Percentiles rank a stretch among this genome's conserved stretches.
Evolutionary conservation across 2,329 filamentous ascomycete genomes (phyloP).

Genomic region (Claviceps humidiphila): DNA sequence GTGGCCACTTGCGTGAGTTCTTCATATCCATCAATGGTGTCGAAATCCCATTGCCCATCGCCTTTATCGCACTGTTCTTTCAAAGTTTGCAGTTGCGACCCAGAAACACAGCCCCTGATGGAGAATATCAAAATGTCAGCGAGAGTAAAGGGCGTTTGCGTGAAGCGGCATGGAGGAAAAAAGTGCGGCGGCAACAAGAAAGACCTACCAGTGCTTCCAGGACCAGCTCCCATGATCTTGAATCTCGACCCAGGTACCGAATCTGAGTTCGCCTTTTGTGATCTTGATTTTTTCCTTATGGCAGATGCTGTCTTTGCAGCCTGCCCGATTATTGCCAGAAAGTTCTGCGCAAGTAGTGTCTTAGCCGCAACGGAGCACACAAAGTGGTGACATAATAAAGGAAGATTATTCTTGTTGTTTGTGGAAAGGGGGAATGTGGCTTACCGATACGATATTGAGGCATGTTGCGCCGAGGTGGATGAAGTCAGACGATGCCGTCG

Average conservation of each 20-base stretch:
- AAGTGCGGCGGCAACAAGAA: neutral
- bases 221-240: constrained; percentile 49
- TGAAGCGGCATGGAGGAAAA: neutral
- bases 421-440: constrained; percentile 8
- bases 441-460: constrained; percentile 34
- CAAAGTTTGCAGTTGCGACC: constrained; percentile 54
- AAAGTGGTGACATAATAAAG: neutral
- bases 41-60: constrained; percentile 41
- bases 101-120: constrained; percentile 76
- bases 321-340: constrained; percentile 57
- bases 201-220: constrained; percentile 75
- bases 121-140: no score
- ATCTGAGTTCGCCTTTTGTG: constrained; percentile 62
- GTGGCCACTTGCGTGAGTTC: constrained; percentile 43
- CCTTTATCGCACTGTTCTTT: constrained; percentile 38
- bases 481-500: no score
- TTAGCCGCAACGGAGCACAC: neutral
- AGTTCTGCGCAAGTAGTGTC: constrained; percentile 43
- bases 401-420: neutral
- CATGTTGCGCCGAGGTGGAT: constrained; percentile 14
- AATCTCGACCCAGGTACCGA: constrained; percentile 59
- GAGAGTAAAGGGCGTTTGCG: neutral
- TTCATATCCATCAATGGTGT: constrained; percentile 68
- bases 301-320: constrained; percentile 61
- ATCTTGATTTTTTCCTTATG: constrained; percentile 60